These are phyloP conservation scores for Ceratorhiza oryzae-sativae DNA, from an alignment of 1,284 basidiomycete species.

Conservation along the genomic window DNA sequence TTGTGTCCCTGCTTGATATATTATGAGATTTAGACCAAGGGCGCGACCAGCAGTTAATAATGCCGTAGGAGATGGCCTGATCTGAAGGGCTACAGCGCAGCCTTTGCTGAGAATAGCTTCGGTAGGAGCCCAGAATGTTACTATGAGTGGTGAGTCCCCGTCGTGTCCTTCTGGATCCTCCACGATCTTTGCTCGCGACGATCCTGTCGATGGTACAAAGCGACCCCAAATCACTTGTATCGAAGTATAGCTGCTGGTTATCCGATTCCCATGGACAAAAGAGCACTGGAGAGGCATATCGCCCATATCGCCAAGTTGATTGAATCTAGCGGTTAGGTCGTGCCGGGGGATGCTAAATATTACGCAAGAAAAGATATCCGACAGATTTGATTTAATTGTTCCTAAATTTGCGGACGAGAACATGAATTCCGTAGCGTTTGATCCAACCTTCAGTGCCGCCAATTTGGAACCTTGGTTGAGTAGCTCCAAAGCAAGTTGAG, in stretches of 20 bases:
- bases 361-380: too few relatives aligned
- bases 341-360: too few relatives aligned
- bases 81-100: background rate
- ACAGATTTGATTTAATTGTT: too few relatives aligned
- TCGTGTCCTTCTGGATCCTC: background rate
- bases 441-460: too few relatives aligned
- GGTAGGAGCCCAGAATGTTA: conserved; percentile 1
- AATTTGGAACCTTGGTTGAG: too few relatives aligned
- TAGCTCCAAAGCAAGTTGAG: too few relatives aligned
- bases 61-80: background rate
- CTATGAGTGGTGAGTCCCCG: conserved; percentile 14
- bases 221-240: conserved; percentile 9
- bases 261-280: background rate
- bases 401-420: too few relatives aligned
- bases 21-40: background rate
- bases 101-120: background rate
- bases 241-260: background rate
- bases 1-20: background rate
- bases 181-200: background rate
- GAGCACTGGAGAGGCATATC: background rate
- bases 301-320: background rate
- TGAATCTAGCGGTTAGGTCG: too few relatives aligned
- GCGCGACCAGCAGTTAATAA: background rate
- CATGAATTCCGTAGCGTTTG: too few relatives aligned
- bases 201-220: background rate